phyloP scores from a whole-genome alignment of 1,139 yeast species.

The Protomyces lactucae-debilis region DNA sequence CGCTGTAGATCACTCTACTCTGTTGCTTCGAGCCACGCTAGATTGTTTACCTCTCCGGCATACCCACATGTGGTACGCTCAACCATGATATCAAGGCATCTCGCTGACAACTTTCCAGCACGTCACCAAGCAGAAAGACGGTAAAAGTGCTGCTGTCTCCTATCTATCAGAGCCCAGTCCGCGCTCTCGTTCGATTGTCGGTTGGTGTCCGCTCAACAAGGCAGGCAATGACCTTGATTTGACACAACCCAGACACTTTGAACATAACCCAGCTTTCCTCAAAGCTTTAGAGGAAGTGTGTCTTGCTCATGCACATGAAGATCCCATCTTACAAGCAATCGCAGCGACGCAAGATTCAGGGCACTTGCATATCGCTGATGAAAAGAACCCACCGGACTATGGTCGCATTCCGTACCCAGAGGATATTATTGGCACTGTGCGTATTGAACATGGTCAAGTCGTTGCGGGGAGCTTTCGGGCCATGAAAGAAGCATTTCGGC shows the following conservation, averaged over 20 bases:
- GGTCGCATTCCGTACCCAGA: constrained; percentile 71
- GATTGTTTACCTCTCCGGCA: background rate
- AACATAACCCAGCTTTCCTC: constrained; percentile 4
- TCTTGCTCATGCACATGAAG: constrained; percentile 42
- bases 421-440: constrained; percentile 66
- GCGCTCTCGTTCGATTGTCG: constrained; percentile 9
- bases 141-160: constrained; percentile 4
- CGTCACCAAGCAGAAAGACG: constrained; percentile 9
- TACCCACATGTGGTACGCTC: background rate
- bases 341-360: constrained; percentile 55
- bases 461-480: constrained; percentile 17
- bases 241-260: constrained; percentile 4
- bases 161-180: constrained; percentile 4
- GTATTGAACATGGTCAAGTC: constrained; percentile 45
- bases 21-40: too few species aligned
- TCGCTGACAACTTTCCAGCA: background rate
- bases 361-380: constrained; percentile 68
- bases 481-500: constrained; percentile 21
- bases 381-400: constrained; percentile 60
- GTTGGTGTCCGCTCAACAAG: constrained; percentile 7
- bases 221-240: constrained; percentile 11
- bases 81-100: background rate
- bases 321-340: constrained; percentile 57
- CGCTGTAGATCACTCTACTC: too few species aligned
- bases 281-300: constrained; percentile 39